Percentiles rank a stretch among this genome's conserved stretches.
phyloP scores from a whole-genome alignment of 345 rosid species.

The Pugionium dolabratum region DNA sequence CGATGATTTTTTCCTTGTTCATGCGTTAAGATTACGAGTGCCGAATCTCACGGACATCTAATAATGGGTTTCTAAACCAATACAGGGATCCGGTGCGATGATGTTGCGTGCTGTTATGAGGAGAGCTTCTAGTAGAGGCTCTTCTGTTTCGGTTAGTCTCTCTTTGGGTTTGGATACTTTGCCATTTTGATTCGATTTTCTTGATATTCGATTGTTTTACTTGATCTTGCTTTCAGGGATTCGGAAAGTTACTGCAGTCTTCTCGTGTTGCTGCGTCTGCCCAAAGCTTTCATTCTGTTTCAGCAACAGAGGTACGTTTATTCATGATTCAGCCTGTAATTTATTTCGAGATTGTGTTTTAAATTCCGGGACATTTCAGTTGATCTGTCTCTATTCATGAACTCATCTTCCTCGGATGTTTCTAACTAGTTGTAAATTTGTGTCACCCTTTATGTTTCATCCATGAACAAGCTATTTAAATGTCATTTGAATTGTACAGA shows the following conservation, averaged over 20 bases:
- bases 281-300: conserved; percentile 44
- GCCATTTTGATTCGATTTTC: neutral
- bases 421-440: no score
- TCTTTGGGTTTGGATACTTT: neutral
- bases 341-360: no score
- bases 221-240: conserved; percentile 41
- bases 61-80: neutral
- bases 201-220: neutral
- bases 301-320: conserved; percentile 48
- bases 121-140: conserved; percentile 47
- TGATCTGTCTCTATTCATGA: no score
- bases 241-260: conserved; percentile 46
- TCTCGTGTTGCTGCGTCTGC: conserved; percentile 45
- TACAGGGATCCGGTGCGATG: conserved; percentile 38
- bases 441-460: neutral
- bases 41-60: conserved; percentile 26
- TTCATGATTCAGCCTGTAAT: neutral
- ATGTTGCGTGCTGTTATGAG: conserved; percentile 50
- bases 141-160: conserved; percentile 47
- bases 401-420: no score
- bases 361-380: no score
- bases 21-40: neutral
- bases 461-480: conserved; percentile 7
- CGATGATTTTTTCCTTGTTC: neutral
- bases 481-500: conserved; percentile 42